These are phyloP conservation scores for Aotearoamyces nothofagi DNA, from an alignment of 2,329 filamentous ascomycete genomes.

Conservation along the genomic window DNA sequence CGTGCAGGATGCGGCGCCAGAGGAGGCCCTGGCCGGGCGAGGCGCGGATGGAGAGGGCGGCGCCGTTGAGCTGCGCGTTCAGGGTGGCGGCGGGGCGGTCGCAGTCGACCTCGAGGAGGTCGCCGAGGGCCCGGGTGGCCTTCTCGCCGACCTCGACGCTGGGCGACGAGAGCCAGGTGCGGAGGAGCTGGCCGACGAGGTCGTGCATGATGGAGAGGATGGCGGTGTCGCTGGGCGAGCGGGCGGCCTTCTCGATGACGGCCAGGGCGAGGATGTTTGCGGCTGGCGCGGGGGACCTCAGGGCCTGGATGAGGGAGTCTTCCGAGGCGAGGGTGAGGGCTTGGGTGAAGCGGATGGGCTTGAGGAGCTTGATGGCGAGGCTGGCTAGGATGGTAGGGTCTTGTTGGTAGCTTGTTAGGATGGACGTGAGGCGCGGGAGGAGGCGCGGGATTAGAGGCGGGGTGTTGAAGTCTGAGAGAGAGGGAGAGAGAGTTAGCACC, in stretches of 20 bases:
- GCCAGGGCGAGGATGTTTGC: conserved; percentile 42
- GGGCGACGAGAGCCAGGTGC: conserved; percentile 35
- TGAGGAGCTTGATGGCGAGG: conserved; percentile 39
- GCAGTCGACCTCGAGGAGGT: conserved; percentile 40
- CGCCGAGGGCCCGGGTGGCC: conserved; percentile 32
- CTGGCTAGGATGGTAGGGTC: conserved; percentile 35
- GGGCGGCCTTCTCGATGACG: conserved; percentile 38
- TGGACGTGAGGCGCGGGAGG: conserved; percentile 35
- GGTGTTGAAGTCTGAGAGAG: conserved; percentile 35
- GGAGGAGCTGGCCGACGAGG: conserved; percentile 31
- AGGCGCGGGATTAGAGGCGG: conserved; percentile 34
- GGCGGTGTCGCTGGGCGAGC: conserved; percentile 30
- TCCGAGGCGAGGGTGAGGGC: conserved; percentile 35
- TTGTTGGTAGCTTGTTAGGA: conserved; percentile 33
- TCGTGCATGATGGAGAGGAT: conserved; percentile 33
- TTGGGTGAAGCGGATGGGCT: conserved; percentile 34
- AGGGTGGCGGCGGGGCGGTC: conserved; percentile 17
- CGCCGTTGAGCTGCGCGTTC: conserved; percentile 18
- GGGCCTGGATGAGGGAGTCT: conserved; percentile 32
- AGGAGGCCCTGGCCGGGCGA: conserved; percentile 33
- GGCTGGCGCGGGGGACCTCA: conserved; percentile 36
- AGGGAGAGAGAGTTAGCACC: too few species aligned
- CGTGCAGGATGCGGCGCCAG: conserved; percentile 36
- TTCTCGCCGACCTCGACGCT: conserved; percentile 40
- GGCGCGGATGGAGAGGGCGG: conserved; percentile 23